Percentiles rank a stretch among this genome's conserved stretches.
Evolutionary conservation across 2,329 filamentous ascomycete species (phyloP).

Genomic region (Dothideomycetes sp.): DNA sequence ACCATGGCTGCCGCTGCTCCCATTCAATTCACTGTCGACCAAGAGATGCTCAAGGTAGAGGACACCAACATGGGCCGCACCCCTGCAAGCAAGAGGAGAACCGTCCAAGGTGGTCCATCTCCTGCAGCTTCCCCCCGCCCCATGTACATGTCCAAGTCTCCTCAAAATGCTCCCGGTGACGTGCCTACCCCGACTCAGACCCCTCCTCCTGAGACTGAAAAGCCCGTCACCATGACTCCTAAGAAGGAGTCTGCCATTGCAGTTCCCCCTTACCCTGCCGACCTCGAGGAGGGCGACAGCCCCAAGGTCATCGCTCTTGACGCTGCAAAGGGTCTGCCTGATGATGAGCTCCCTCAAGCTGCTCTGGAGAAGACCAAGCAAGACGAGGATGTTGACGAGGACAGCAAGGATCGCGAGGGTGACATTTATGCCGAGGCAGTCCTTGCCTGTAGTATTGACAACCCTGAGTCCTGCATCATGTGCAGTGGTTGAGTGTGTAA

Average conservation of each 20-base stretch:
- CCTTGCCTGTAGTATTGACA: constrained; percentile 91
- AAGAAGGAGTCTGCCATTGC: constrained; percentile 47
- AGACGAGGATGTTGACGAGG: constrained; percentile 61
- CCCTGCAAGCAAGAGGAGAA: constrained; percentile 54
- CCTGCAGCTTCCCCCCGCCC: constrained; percentile 46
- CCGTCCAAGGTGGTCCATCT: constrained; percentile 29
- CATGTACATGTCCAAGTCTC: constrained; percentile 51
- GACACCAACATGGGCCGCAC: constrained; percentile 68
- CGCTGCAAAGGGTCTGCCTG: constrained; percentile 41
- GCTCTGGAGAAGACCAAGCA: constrained; percentile 41
- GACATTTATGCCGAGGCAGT: constrained; percentile 95
- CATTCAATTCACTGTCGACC: constrained; percentile 98
- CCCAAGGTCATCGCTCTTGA: constrained; percentile 69
- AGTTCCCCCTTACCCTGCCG: constrained; percentile 62
- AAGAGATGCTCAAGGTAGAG: constrained; percentile 79
- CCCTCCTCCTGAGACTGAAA: constrained; percentile 45
- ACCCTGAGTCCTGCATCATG: constrained; percentile 91
- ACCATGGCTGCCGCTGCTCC: constrained; percentile 94
- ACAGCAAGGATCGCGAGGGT: constrained; percentile 64
- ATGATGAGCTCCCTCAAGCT: constrained; percentile 54
- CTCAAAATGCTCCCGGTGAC: constrained; percentile 41
- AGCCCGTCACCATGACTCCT: constrained; percentile 32
- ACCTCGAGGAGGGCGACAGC: constrained; percentile 65
- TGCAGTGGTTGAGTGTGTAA: constrained; percentile 64
- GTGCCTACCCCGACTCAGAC: constrained; percentile 60